Evolutionary conservation across 78 protist species (phyloP), one percentile per base, ranked within the genome.

Genomic region (Dictyostelium citrinum): DNA sequence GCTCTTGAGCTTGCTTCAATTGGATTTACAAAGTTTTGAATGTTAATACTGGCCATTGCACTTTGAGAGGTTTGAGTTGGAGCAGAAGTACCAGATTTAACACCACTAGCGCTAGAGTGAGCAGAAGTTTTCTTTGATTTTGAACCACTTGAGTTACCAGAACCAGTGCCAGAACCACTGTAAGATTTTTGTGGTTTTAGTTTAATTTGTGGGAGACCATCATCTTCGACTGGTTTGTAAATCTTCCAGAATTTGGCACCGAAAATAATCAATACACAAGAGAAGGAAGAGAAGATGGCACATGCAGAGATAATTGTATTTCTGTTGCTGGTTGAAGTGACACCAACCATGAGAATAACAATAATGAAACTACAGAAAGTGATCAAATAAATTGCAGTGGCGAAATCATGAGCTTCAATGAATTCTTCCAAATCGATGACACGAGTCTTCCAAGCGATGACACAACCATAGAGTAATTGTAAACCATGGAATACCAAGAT

Each of bases 141-240:
- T 76, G 84, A 79, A 3, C 49, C 22, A 16, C 51, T 17, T 0
- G 55, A 11, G 24, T n/a, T n/a, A n/a, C 33, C 55, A 39, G 45
- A 14, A 20, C 24, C 24, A 39, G n/a, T n/a, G n/a, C 43, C 43
- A 11, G 60, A 22, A 76, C 82, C 45, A 5, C 24, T 20, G 31
- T 24, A 27, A 51, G 33, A 43, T 24, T 77, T 39, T 39, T 24
- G 39, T n/a, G 39, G n/a, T 9, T 39, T 39, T 51, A 86, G 24
- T 72, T 76, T 78, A 75, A 86, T 78, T 43, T 86, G 76, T 55
- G 93, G 93, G 2, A 86, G 68, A 67, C 93, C 93, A 46, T 86
- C 93, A 46, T 86, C 93, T 86, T 86, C 85, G 20, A 86, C 46
- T 76, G 93, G 93, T 45, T 86, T 86, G 58, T 86, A 86, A 51